Percentiles rank a stretch among this genome's conserved stretches.
phyloP scores from a whole-genome alignment of 176 grass and related monocot species.

The Guadua angustifolia region DNA sequence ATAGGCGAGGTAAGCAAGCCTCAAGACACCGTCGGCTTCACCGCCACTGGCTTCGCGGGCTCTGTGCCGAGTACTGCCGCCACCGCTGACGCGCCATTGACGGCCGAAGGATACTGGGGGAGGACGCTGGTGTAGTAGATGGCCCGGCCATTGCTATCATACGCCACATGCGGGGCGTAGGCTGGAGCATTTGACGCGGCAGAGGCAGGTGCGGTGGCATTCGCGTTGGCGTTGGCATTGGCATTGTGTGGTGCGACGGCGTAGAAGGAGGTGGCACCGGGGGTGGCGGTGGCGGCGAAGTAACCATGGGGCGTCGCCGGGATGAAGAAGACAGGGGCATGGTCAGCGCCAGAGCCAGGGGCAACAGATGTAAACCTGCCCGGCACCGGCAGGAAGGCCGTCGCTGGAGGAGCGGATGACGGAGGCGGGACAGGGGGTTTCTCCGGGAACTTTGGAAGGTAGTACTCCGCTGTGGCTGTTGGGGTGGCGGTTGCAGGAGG shows the following conservation, averaged over 20 bases:
- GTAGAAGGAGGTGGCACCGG: constrained; percentile 49
- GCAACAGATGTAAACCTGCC: constrained; percentile 65
- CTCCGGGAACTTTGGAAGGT: constrained; percentile 63
- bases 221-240: constrained; percentile 28
- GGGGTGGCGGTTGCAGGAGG: constrained; percentile 40
- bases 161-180: constrained; percentile 60
- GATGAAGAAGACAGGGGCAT: constrained; percentile 58
- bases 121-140: constrained; percentile 83
- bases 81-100: constrained; percentile 48
- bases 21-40: constrained; percentile 82
- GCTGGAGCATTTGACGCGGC: constrained; percentile 33
- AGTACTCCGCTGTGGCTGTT: constrained; percentile 51
- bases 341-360: constrained; percentile 52
- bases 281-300: constrained; percentile 52
- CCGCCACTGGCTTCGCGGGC: constrained; percentile 56
- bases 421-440: constrained; percentile 39
- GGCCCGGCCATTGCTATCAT: constrained; percentile 74
- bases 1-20: background rate
- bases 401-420: constrained; percentile 51
- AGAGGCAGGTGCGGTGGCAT: constrained; percentile 22
- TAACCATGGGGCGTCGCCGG: constrained; percentile 68
- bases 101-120: constrained; percentile 61
- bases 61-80: constrained; percentile 39
- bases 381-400: constrained; percentile 52
- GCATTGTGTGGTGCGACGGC: constrained; percentile 53